Conservation (phyloP, 1,284 basidiomycete genomes). For the Ceratobasidium sp. region DNA sequence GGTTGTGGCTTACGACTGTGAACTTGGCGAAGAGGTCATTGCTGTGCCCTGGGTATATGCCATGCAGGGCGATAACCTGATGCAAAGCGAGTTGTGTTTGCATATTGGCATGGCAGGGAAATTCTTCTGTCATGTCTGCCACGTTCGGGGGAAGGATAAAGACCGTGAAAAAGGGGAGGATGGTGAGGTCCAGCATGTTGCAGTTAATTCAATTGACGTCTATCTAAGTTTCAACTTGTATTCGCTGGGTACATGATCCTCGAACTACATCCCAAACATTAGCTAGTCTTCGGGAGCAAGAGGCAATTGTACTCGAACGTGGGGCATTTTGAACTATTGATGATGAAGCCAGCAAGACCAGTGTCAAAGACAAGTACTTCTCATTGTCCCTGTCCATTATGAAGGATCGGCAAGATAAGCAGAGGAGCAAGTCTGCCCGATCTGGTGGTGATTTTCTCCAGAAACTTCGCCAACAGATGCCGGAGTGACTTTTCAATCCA, state of each 20-base stretch:
- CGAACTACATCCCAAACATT: background rate
- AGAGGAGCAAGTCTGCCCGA: background rate
- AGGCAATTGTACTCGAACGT: background rate
- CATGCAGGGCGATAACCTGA: conserved; percentile 62
- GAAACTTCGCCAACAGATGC: background rate
- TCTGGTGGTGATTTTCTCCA: too few species aligned
- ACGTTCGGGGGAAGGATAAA: conserved; percentile 53
- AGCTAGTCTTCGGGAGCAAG: background rate
- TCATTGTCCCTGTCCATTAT: background rate
- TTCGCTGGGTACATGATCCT: too few species aligned
- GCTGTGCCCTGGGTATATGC: conserved; percentile 58
- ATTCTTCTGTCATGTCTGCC: conserved; percentile 60
- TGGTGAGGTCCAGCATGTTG: background rate
- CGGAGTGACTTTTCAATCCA: conserved; percentile 47
- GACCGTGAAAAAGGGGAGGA: conserved; percentile 4
- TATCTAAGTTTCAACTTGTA: too few species aligned
- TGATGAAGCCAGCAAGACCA: background rate
- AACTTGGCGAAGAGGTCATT: conserved; percentile 54
- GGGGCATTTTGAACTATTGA: background rate
- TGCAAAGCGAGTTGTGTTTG: conserved; percentile 63
- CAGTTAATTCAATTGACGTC: too few species aligned
- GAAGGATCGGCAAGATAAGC: background rate
- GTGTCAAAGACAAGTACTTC: conserved; percentile 20
- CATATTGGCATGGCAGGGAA: conserved; percentile 61
- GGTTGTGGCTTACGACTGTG: conserved; percentile 59